Evolutionary conservation across 768 basidiomycete species (phyloP).

Genomic region (Paxillus rubicundulus): DNA sequence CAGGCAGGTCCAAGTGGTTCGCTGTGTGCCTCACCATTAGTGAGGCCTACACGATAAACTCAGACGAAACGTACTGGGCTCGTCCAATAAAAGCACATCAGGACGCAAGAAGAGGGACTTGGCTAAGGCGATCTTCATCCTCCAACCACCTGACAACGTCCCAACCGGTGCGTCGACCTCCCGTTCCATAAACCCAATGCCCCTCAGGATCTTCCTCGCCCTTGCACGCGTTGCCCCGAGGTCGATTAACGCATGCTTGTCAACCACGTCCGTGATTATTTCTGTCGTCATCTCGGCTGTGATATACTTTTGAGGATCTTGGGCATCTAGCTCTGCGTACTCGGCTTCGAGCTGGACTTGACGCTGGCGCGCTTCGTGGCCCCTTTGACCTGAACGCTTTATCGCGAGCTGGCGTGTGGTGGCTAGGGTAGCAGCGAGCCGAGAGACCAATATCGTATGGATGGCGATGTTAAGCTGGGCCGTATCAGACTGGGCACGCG

Average conservation of each 20-base stretch:
- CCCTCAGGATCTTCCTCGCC: conserved; percentile 52
- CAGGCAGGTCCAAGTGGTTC: conserved; percentile 47
- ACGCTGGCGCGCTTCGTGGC: conserved; percentile 9
- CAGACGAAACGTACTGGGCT: conserved; percentile 39
- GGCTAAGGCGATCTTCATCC: conserved; percentile 57
- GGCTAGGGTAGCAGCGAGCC: not conserved
- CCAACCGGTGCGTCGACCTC: conserved; percentile 27
- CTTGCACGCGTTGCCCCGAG: conserved; percentile 9
- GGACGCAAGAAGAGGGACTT: conserved; percentile 53
- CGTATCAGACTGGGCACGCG: not conserved
- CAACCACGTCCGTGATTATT: conserved; percentile 7
- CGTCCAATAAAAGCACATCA: conserved; percentile 60
- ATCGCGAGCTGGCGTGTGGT: conserved; percentile 5
- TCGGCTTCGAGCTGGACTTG: conserved; percentile 7
- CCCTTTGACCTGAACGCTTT: conserved; percentile 9
- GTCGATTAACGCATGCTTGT: conserved; percentile 5
- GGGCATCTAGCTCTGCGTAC: conserved; percentile 1
- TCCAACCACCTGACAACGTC: conserved; percentile 64
- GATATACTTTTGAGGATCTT: conserved; percentile 7
- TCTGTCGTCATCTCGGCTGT: conserved; percentile 4
- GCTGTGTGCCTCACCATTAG: conserved; percentile 16
- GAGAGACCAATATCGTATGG: conserved; percentile 7
- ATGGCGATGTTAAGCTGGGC: conserved; percentile 1
- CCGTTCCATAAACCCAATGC: conserved; percentile 54
- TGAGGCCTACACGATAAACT: not conserved